Evolutionary conservation across 352 stramenopile genomes (phyloP).

Genomic region (Thalassiosira livingstoniorum): DNA sequence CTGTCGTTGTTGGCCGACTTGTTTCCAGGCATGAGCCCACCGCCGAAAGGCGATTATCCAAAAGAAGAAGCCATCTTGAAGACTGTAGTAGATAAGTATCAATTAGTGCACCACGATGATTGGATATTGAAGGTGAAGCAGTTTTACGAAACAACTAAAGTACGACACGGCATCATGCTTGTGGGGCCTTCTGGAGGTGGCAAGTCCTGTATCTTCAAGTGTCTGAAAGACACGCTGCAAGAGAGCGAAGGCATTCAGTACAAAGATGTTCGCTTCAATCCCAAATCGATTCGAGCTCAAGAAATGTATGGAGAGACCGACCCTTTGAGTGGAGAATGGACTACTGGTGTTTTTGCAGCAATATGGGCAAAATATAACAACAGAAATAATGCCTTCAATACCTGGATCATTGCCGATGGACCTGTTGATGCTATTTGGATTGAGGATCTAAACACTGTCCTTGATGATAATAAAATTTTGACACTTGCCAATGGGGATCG

Average conservation of each 20-base stretch:
- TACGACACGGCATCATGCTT: slow-evolving; percentile 99
- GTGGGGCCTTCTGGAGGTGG: slow-evolving; percentile 95
- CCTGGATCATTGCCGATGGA: slow-evolving; percentile 97
- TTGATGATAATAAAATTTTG: slow-evolving; percentile 98
- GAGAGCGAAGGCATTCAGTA: slow-evolving; percentile 92
- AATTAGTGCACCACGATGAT: slow-evolving; percentile 87
- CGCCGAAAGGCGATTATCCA: slow-evolving; percentile 94
- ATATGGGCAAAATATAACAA: slow-evolving; percentile 99
- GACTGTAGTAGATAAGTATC: slow-evolving; percentile 92
- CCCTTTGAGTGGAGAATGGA: slow-evolving; percentile 96
- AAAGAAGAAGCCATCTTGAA: slow-evolving; percentile 91
- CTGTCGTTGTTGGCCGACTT: slow-evolving; percentile 95
- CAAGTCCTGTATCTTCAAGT: slow-evolving; percentile 98
- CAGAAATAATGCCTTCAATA: slow-evolving; percentile 97
- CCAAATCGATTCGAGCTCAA: slow-evolving; percentile 96
- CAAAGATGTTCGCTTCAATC: slow-evolving; percentile 96
- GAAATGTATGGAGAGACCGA: slow-evolving; percentile 99
- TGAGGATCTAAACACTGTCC: slow-evolving; percentile 97
- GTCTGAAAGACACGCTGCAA: slow-evolving; percentile 92
- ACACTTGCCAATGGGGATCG: slow-evolving; percentile 96
- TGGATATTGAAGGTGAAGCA: slow-evolving; percentile 94
- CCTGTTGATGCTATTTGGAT: slow-evolving; percentile 99
- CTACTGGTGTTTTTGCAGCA: slow-evolving; percentile 95
- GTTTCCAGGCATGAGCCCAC: slow-evolving; percentile 92
- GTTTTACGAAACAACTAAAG: slow-evolving; percentile 97